A percentile compares a stretch with the other conserved stretches of the same genome.
These are phyloP conservation scores for Dactylellina cionopaga DNA, from an alignment of 2,329 filamentous ascomycete species.

Conservation along the genomic window DNA sequence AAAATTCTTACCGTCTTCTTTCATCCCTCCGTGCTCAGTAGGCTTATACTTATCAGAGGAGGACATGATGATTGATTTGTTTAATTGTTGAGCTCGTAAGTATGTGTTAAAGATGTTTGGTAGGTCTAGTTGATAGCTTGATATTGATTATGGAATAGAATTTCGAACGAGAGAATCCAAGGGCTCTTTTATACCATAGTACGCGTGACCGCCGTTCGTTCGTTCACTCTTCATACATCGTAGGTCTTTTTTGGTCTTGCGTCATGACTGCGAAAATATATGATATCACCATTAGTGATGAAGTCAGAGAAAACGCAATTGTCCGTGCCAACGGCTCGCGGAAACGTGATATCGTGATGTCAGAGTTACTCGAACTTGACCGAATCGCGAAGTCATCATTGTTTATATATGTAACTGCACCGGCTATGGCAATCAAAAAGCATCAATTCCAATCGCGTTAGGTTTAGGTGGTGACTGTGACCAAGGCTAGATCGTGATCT, in stretches of 20 bases:
- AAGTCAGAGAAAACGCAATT: neutral
- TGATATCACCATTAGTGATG: neutral
- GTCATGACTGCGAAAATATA: neutral
- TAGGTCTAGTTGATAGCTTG: neutral
- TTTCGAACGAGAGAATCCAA: neutral
- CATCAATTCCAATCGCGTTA: too few relatives aligned
- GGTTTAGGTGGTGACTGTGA: too few relatives aligned
- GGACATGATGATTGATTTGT: constrained; percentile 23
- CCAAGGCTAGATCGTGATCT: too few relatives aligned
- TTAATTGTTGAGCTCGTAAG: neutral
- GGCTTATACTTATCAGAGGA: constrained; percentile 35
- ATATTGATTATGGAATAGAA: neutral
- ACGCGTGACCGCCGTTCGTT: neutral
- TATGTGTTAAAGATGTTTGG: neutral
- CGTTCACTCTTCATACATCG: too few relatives aligned
- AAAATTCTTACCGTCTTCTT: constrained; percentile 33
- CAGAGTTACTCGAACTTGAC: neutral
- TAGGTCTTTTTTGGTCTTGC: constrained; percentile 1
- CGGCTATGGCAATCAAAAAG: too few relatives aligned
- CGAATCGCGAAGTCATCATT: too few relatives aligned
- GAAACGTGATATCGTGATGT: constrained; percentile 6
- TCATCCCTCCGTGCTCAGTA: constrained; percentile 38
- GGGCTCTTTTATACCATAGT: neutral
- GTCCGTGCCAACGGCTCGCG: neutral
- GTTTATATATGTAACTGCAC: too few relatives aligned